These are phyloP conservation scores for Aspergillus quadrilineatus DNA, from an alignment of 2,329 filamentous ascomycete genomes.

Conservation along the genomic window DNA sequence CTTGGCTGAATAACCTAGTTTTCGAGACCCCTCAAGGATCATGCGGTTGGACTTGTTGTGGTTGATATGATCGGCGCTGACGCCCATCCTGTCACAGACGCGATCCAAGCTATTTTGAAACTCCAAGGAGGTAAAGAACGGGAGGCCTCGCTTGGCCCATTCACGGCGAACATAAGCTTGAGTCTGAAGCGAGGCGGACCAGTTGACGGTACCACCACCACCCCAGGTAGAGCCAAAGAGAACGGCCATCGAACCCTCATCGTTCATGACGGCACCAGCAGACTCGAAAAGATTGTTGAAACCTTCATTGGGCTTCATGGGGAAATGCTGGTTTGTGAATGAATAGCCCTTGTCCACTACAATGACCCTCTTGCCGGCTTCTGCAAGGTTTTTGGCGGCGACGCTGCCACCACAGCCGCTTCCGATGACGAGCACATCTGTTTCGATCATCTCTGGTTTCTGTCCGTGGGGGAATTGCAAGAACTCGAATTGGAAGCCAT, in stretches of 20 bases:
- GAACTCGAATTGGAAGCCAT: constrained; percentile 57
- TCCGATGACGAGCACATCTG: constrained; percentile 81
- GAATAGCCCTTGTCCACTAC: constrained; percentile 83
- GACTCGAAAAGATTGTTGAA: constrained; percentile 68
- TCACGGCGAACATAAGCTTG: constrained; percentile 75
- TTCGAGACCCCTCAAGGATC: constrained; percentile 71
- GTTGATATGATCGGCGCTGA: constrained; percentile 61
- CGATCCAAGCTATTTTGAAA: constrained; percentile 79
- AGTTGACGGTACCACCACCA: constrained; percentile 85
- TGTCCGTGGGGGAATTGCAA: constrained; percentile 56
- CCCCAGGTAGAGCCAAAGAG: constrained; percentile 74
- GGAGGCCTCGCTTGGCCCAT: constrained; percentile 70
- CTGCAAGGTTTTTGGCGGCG: constrained; percentile 74
- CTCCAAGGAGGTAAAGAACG: constrained; percentile 69
- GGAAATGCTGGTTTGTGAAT: constrained; percentile 69
- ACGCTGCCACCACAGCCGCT: constrained; percentile 85
- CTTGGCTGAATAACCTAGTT: constrained; percentile 69
- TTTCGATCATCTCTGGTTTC: constrained; percentile 62
- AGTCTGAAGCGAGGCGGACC: constrained; percentile 67
- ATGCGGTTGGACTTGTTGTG: constrained; percentile 72
- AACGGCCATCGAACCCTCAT: constrained; percentile 60
- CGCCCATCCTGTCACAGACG: constrained; percentile 77
- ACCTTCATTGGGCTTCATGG: constrained; percentile 66
- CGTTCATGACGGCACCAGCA: constrained; percentile 56
- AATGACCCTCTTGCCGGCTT: constrained; percentile 71